These are phyloP conservation scores for Cryoendolithus antarcticus DNA, from an alignment of 2,329 filamentous ascomycete species.

Conservation along the genomic window DNA sequence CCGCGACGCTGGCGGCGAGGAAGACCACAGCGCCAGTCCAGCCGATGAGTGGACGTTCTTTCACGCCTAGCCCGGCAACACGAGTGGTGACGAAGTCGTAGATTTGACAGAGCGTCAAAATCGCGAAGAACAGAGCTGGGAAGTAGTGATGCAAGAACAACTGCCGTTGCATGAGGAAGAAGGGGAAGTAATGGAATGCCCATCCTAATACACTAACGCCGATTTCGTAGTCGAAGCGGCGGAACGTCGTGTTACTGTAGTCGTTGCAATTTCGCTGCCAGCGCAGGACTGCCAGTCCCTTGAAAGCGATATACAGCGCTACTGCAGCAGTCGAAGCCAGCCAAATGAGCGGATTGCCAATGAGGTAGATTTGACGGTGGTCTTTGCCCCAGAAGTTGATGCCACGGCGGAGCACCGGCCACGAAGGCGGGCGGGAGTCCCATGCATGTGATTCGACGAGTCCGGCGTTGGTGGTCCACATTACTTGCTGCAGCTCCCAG, in stretches of 20 bases:
- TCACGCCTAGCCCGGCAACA: conserved; percentile 54
- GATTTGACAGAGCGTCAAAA: conserved; percentile 77
- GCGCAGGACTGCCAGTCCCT: conserved; percentile 72
- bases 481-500: conserved; percentile 91
- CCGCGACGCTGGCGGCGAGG: conserved; percentile 58
- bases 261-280: conserved; percentile 92
- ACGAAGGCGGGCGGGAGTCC: conserved; percentile 89
- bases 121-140: conserved; percentile 80
- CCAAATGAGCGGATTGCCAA: conserved; percentile 93
- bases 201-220: conserved; percentile 83
- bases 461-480: conserved; percentile 98
- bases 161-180: conserved; percentile 95
- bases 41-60: conserved; percentile 60
- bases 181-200: conserved; percentile 98
- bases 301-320: conserved; percentile 66
- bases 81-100: conserved; percentile 77
- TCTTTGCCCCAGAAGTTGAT: conserved; percentile 99
- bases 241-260: conserved; percentile 71
- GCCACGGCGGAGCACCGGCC: conserved; percentile 81
- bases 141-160: conserved; percentile 98
- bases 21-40: conserved; percentile 62
- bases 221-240: conserved; percentile 95
- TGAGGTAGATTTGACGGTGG: conserved; percentile 87
- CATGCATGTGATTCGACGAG: conserved; percentile 93
- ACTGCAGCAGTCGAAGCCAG: conserved; percentile 75